Conservation (phyloP, 805 yeast species). For the Lipomyces orientalis region DNA sequence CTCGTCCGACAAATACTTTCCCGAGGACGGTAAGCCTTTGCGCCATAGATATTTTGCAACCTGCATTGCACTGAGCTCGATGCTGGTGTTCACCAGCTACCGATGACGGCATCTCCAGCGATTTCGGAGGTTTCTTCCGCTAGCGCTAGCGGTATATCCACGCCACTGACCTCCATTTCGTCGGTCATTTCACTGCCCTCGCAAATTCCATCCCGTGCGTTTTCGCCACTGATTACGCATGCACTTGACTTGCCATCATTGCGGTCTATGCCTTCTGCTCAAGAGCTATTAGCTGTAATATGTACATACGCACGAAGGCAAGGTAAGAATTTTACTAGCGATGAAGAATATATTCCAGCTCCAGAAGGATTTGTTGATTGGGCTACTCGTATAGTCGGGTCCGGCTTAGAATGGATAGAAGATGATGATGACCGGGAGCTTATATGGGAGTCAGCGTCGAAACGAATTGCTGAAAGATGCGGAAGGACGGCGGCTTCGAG, state of each 20-base stretch:
- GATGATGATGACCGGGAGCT: constrained; percentile 42
- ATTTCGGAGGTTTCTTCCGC: constrained; percentile 4
- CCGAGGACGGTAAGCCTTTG: too few relatives aligned
- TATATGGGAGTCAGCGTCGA: constrained; percentile 63
- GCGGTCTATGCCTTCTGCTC: constrained; percentile 16
- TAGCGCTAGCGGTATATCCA: constrained; percentile 12
- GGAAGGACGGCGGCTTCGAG: constrained; percentile 86
- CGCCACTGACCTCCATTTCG: constrained; percentile 8
- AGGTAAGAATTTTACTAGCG: constrained; percentile 13
- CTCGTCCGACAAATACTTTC: too few relatives aligned
- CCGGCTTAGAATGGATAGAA: constrained; percentile 22
- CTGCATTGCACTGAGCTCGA: neutral
- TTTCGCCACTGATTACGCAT: constrained; percentile 22
- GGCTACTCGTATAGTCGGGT: constrained; percentile 28
- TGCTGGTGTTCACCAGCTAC: neutral
- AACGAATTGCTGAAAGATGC: constrained; percentile 76
- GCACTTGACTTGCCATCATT: constrained; percentile 30
- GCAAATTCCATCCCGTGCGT: constrained; percentile 21
- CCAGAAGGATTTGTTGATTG: constrained; percentile 31
- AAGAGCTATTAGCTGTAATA: constrained; percentile 9
- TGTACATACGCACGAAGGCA: constrained; percentile 3
- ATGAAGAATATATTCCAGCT: neutral
- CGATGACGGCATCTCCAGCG: constrained; percentile 1
- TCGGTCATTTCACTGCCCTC: constrained; percentile 22
- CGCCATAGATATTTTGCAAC: neutral